Base-by-base conservation (phyloP, 495 filamentous ascomycete species). In the Paragyromitra xinjiangensis region DNA sequence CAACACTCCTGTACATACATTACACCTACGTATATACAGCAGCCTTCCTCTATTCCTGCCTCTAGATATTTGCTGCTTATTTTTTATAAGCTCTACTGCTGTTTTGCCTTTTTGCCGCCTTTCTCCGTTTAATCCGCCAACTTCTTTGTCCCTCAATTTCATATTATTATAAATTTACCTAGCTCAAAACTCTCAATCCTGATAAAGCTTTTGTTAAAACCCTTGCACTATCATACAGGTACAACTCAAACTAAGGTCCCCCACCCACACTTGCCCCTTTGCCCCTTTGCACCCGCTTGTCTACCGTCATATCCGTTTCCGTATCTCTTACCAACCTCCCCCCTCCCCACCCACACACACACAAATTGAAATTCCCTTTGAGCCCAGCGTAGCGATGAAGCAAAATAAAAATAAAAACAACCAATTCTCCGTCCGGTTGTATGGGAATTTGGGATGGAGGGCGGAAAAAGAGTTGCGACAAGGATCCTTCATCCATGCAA, bases 221-320 rank as follows among this genome's bases (percentile, higher is more conserved):
- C 19, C 24, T 64, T 53, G 22, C 42, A 69, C 53, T 73, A 73
- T 68, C 71, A 45, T 58, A 69, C 64, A 59, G 65, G 72, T 63
- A 62, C 65, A 55, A 44, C 40, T 37, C 55, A 48, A 55, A 71
- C 56, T 24, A 76, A 69, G 37, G 56, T 26, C 53, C 59, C 68
- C 74, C 69, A 77, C 74, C 39, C 68, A 59, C 59, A 70, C 65
- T 64, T 63, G 66, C 56, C 56, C 74, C 66, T 77, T 78, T 78
- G 65, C 77, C 75, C 76, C 76, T 78, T 78, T 70, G 73, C 64
- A 64, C 67, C 73, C 74, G 66, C 66, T 79, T 72, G 75, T 48
- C 66, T 71, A 78, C 77, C 74, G 77, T 78, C 73, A 79, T 71
- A 78, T 78, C 77, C 77, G 74, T 72, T 78, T 77, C 73, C 74